Conservation (phyloP, 257 asterid species). For the Gynochthodes officinalis region DNA sequence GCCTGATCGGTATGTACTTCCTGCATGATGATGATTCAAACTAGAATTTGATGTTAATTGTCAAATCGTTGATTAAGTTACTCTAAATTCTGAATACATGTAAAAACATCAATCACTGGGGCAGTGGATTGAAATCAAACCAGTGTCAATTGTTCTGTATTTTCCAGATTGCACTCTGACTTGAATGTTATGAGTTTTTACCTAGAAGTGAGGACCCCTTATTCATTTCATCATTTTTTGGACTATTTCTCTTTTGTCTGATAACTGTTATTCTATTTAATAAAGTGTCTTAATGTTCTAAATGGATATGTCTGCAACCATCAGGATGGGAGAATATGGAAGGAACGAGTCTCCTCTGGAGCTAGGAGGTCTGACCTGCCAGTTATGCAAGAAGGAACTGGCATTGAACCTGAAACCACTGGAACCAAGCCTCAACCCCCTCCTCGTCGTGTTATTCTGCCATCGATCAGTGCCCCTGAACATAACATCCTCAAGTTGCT, state of each 20-base stretch:
- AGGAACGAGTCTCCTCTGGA: slow-evolving; percentile 72
- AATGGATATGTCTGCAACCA: neutral
- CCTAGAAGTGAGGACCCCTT: neutral
- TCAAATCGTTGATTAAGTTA: neutral
- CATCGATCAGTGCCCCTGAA: slow-evolving; percentile 49
- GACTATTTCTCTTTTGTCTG: neutral
- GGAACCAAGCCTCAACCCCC: slow-evolving; percentile 42
- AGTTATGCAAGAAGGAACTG: slow-evolving; percentile 41
- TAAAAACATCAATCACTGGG: neutral
- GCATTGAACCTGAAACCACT: slow-evolving; percentile 30
- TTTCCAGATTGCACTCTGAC: neutral
- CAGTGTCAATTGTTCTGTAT: neutral
- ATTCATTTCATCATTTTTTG: neutral
- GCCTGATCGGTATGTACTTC: no score
- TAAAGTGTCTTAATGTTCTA: neutral
- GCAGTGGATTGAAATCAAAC: no score
- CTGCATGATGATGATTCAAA: no score
- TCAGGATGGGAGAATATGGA: slow-evolving; percentile 97
- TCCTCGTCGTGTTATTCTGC: slow-evolving; percentile 47
- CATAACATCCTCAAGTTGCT: slow-evolving; percentile 40
- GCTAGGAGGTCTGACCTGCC: slow-evolving; percentile 50
- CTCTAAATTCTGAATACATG: neutral
- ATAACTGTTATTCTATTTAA: neutral
- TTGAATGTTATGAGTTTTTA: neutral
- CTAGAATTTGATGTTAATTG: neutral